Base-by-base conservation (phyloP, 306 rosid species). In the Castanopsis chinensis region DNA sequence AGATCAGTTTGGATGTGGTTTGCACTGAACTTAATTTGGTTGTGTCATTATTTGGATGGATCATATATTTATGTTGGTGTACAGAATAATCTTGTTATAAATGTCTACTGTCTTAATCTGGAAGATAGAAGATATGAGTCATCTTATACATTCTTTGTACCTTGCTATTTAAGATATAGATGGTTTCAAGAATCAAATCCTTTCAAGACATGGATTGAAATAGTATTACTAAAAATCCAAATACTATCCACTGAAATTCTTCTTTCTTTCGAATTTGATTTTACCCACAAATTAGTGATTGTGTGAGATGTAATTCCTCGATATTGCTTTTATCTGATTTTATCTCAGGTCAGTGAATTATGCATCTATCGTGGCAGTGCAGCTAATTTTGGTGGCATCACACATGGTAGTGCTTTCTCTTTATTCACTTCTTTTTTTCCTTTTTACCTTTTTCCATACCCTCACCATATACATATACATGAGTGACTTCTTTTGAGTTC, bases 311-410 rank as follows among this genome's bases (percentile, higher is more conserved):
- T 49, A 41, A 78, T 73, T 60, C 58, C 13, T 78, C 23, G 69
- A 49, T 73, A 56, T 80, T 77, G 32, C 60, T 88, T 45, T 71
- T 73, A 61, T 52, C 69, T 49, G 18, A 70, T 73, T 51, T 59
- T 79, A 57, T 82, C 53, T 74, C 88, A 95, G 99, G 88, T 85
- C 93, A 17, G 89, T 92, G 61, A 93, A 95, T 92, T 95, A 95
- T 85, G 92, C 97, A 56, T 89, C 99, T 86, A 78, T 88, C 78
- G 98, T 93, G 76, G 87, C 99, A 64, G 92, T 90, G 27, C 99
- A 93, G 88, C 92, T 95, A 73, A 81, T 90, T 63, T 72, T 87
- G 73, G 80, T 90, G 90, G 90, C 94, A 82, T 95, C 97, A 60
- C 98, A 93, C 89, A 95, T 95, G 99, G 99, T 95, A 83, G 76